Evolutionary conservation across 805 yeast species (phyloP), one percentile per base, ranked within the genome.

Genomic region (Jamesozyma jinghongensis): DNA sequence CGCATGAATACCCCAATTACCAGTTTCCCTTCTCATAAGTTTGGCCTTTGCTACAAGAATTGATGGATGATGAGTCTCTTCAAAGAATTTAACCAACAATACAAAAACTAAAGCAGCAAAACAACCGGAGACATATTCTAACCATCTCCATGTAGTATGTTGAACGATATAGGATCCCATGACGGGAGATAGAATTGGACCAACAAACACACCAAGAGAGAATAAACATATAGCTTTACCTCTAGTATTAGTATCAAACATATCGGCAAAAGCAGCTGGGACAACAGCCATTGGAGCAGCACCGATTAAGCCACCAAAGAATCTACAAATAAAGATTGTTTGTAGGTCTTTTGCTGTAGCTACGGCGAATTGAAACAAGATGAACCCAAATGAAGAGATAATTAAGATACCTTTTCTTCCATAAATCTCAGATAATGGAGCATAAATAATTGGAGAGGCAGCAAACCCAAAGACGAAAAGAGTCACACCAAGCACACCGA

Each of bases 381-480:
- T 65, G 54, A 74, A 73, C 1, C 81, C 74, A 32, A 84, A 63
- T 3, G 71, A 58, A 3, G 87, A 76, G 3, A 76, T 46, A 2
- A 81, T 47, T 39, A 83, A 51, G 13, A 85, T 77, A 11, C 71
- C 60, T 57, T 75, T 74, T 60, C 95, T 74, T 37, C 94, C 92
- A 50, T 70, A 79, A 29, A 81, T 54, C 58, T 83, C 94, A n/a
- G 90, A 80, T 29, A 83, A 58, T 5, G 95, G 95, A 25, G 92
- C 96, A 85, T 92, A 88, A 27, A 85, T 53, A 37, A 88, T 68
- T 5, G 97, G 97, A 14, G 97, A 96, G 1, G 85, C 72, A 1
- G 96, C 97, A 62, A 88, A 90, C 8, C 97, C 97, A 35, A 86
- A 61, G 7, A 88, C 96, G 53, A 76, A 88, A 17, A 87, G 68